Evolutionary conservation across 495 filamentous ascomycete species (phyloP).

Genomic region (Penicillium parvum): DNA sequence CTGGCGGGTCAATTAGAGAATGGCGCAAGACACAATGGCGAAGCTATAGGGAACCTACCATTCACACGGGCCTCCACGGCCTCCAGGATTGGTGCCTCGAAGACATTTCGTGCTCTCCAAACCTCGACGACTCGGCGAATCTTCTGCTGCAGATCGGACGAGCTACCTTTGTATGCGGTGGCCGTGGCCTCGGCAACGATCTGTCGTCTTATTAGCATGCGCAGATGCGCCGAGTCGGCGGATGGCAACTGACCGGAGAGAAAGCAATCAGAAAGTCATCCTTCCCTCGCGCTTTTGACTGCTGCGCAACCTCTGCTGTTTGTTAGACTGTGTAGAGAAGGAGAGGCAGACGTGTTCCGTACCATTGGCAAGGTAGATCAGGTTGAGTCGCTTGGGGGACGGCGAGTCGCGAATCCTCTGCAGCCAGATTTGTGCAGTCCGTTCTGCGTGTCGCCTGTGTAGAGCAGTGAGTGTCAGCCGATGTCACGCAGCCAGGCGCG

Average conservation of each 20-base stretch:
- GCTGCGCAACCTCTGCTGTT: conserved; percentile 80
- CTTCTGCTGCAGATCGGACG: conserved; percentile 79
- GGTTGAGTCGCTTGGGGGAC: conserved; percentile 77
- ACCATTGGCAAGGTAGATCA: conserved; percentile 97
- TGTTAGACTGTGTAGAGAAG: conserved; percentile 15
- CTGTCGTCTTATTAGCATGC: conserved; percentile 33
- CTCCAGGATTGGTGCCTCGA: conserved; percentile 70
- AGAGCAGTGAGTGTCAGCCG: too few relatives aligned
- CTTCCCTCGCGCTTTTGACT: conserved; percentile 85
- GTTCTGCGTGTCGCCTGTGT: conserved; percentile 77
- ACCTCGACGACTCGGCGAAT: conserved; percentile 87
- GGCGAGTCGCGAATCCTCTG: conserved; percentile 80
- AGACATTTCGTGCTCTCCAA: conserved; percentile 85
- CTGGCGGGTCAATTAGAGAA: conserved; percentile 37
- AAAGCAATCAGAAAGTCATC: conserved; percentile 90
- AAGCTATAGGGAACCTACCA: conserved; percentile 46
- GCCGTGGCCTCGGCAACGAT: conserved; percentile 82
- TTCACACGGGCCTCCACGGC: conserved; percentile 73
- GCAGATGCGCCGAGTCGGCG: background rate
- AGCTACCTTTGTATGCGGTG: conserved; percentile 79
- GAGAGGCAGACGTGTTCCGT: conserved; percentile 16
- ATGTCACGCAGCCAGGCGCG: too few relatives aligned
- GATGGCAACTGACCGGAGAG: conserved; percentile 54
- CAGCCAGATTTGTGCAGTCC: conserved; percentile 84
- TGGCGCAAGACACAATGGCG: background rate